Percentiles rank a stretch among this genome's conserved stretches.
These are phyloP conservation scores for Talaromyces liani DNA, from an alignment of 495 filamentous ascomycete genomes.

Conservation along the genomic window DNA sequence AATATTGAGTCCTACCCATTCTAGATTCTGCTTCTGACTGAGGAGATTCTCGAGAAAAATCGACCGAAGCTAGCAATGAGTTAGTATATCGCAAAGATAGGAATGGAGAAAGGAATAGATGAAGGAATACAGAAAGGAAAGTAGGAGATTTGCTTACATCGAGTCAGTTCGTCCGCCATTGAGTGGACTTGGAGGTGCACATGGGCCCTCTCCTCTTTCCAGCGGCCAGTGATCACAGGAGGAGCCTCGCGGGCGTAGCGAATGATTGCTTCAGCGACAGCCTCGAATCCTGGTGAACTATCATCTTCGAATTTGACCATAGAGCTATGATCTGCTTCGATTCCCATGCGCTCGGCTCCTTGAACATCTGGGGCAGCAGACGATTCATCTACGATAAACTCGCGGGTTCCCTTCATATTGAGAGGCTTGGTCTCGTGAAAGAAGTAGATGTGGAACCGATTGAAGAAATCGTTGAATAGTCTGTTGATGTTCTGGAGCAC, in stretches of 20 bases:
- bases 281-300: slow-evolving; percentile 64
- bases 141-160: slow-evolving; percentile 15
- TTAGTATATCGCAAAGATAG: background rate
- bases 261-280: slow-evolving; percentile 62
- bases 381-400: slow-evolving; percentile 62
- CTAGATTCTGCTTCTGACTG: slow-evolving; percentile 2
- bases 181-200: slow-evolving; percentile 34
- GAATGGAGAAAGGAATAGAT: too few relatives aligned
- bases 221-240: slow-evolving; percentile 48
- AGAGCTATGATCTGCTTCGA: slow-evolving; percentile 75
- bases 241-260: slow-evolving; percentile 60
- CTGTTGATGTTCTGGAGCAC: slow-evolving; percentile 74
- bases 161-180: slow-evolving; percentile 31
- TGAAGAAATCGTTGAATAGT: slow-evolving; percentile 65
- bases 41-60: background rate
- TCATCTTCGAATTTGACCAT: slow-evolving; percentile 83
- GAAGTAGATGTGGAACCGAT: slow-evolving; percentile 64
- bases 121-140: background rate
- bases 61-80: background rate
- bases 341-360: slow-evolving; percentile 67
- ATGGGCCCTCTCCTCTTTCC: slow-evolving; percentile 51
- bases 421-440: slow-evolving; percentile 66
- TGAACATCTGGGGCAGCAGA: slow-evolving; percentile 70
- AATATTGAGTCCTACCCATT: slow-evolving; percentile 8
- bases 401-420: slow-evolving; percentile 52